These are phyloP conservation scores for Hypoxylon fuscum DNA, from an alignment of 495 filamentous ascomycete species.

Conservation along the genomic window DNA sequence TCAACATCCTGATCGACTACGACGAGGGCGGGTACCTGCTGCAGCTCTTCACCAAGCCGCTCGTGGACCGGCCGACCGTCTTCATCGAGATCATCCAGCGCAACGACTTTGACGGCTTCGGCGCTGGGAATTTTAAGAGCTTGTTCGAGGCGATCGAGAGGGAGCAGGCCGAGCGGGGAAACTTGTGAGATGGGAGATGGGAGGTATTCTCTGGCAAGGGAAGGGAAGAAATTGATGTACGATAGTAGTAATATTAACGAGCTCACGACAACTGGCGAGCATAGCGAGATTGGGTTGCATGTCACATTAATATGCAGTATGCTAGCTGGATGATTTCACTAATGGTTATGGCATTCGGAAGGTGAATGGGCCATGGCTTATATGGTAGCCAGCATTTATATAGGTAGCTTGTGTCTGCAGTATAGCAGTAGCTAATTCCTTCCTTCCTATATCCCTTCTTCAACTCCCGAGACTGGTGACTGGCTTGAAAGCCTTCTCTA, in stretches of 20 bases:
- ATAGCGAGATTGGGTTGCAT: constrained; percentile 9
- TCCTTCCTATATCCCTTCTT: background rate
- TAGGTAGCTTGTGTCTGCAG: too few species aligned
- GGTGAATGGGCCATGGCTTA: too few species aligned
- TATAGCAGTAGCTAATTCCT: background rate
- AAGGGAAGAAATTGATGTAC: too few species aligned
- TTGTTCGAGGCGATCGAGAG: constrained; percentile 92
- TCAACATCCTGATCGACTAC: constrained; percentile 91
- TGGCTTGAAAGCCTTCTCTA: background rate
- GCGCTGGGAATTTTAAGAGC: constrained; percentile 94
- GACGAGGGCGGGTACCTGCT: constrained; percentile 87
- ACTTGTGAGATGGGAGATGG: constrained; percentile 60
- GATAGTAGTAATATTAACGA: constrained; percentile 21
- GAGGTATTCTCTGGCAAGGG: too few species aligned
- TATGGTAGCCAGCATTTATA: too few species aligned
- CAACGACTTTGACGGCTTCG: constrained; percentile 86
- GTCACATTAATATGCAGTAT: background rate
- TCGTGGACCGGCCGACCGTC: constrained; percentile 92
- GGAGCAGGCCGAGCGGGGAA: constrained; percentile 84
- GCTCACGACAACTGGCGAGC: constrained; percentile 14
- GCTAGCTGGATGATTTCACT: too few species aligned
- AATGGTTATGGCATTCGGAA: too few species aligned
- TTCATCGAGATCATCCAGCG: constrained; percentile 95
- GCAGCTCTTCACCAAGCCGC: constrained; percentile 88
- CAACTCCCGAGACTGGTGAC: background rate